Evolutionary conservation across 495 filamentous ascomycete species (phyloP).

Genomic region (Penicillium goetzii): DNA sequence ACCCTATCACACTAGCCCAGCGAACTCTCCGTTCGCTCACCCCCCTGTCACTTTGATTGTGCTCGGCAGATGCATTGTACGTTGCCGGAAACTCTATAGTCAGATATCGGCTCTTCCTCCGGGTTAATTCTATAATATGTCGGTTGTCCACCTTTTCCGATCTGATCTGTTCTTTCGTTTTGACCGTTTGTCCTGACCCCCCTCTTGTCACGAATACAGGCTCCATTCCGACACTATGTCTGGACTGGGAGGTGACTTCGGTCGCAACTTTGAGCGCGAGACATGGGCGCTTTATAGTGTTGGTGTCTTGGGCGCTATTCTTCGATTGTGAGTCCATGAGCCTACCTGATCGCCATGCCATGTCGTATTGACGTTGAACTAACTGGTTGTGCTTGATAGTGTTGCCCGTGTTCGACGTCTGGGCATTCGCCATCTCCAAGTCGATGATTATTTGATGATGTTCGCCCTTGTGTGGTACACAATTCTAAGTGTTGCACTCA

Average conservation of each 20-base stretch:
- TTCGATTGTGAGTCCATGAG: slow-evolving; percentile 49
- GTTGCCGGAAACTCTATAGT: slow-evolving; percentile 27
- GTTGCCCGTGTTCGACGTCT: slow-evolving; percentile 53
- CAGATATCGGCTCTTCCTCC: neutral
- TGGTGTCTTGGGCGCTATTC: slow-evolving; percentile 44
- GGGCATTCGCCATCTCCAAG: slow-evolving; percentile 48
- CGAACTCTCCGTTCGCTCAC: slow-evolving; percentile 19
- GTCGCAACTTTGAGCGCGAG: slow-evolving; percentile 41
- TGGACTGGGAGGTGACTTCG: slow-evolving; percentile 40
- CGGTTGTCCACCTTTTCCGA: slow-evolving; percentile 19
- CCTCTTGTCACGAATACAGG: slow-evolving; percentile 16
- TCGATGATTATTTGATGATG: slow-evolving; percentile 59
- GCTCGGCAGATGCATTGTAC: slow-evolving; percentile 21
- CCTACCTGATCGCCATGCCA: neutral
- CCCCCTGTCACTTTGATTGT: slow-evolving; percentile 19
- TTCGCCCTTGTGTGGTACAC: slow-evolving; percentile 57
- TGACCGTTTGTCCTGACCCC: slow-evolving; percentile 19
- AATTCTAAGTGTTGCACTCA: slow-evolving; percentile 54
- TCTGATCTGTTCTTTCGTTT: slow-evolving; percentile 11
- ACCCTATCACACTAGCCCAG: slow-evolving; percentile 22
- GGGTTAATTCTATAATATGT: slow-evolving; percentile 28
- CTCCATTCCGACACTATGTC: slow-evolving; percentile 39
- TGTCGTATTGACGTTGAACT: neutral
- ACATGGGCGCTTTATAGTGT: slow-evolving; percentile 55
- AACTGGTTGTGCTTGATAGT: slow-evolving; percentile 28